Conservation (phyloP, 805 yeast genomes). For the Wickerhamomyces strasburgensis region DNA sequence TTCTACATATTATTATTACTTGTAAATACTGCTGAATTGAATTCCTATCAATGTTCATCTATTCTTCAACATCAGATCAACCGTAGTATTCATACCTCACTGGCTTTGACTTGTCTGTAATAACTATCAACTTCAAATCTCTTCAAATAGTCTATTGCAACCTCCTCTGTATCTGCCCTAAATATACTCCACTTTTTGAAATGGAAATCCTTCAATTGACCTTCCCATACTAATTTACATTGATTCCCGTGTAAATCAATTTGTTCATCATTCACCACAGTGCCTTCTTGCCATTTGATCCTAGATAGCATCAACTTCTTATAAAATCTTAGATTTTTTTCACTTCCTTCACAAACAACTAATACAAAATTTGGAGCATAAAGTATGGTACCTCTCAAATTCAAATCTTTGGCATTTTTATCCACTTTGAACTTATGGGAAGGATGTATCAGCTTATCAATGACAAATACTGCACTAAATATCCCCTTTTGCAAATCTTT, state of each 20-base stretch:
- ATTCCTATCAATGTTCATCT: background rate
- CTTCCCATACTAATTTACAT: conserved; percentile 64
- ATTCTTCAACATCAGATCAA: background rate
- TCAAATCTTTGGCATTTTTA: conserved; percentile 71
- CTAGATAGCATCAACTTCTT: conserved; percentile 55
- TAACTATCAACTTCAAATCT: conserved; percentile 54
- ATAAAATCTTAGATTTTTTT: conserved; percentile 54
- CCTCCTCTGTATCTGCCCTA: conserved; percentile 45
- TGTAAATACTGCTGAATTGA: conserved; percentile 9
- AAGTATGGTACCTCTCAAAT: conserved; percentile 54
- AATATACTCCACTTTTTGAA: conserved; percentile 71
- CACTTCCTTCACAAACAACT: conserved; percentile 73
- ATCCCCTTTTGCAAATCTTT: conserved; percentile 49
- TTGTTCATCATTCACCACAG: conserved; percentile 20
- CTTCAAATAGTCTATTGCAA: conserved; percentile 40
- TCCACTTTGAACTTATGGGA: conserved; percentile 72
- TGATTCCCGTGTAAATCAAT: conserved; percentile 40
- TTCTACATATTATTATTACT: conserved; percentile 3
- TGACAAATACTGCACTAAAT: conserved; percentile 52
- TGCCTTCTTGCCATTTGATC: conserved; percentile 64
- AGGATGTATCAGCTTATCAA: conserved; percentile 52
- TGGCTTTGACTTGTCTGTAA: conserved; percentile 40
- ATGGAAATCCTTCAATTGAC: conserved; percentile 46
- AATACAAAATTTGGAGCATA: conserved; percentile 41
- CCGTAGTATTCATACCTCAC: background rate